These are phyloP conservation scores for Hirsutella minnesotensis DNA, from an alignment of 2,329 filamentous ascomycete species.

Conservation along the genomic window DNA sequence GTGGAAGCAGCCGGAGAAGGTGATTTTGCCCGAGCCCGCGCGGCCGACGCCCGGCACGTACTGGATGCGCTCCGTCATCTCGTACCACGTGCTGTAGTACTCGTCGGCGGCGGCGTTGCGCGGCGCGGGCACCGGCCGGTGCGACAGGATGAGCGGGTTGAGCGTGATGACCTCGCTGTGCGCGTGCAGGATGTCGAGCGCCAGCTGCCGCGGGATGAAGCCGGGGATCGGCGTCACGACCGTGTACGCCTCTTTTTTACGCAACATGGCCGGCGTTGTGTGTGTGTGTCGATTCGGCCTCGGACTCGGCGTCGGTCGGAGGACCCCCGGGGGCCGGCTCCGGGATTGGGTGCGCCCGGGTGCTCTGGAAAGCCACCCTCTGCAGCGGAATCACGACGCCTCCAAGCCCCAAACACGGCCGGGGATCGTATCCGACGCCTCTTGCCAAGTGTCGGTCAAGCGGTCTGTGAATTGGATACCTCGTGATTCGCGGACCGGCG, in stretches of 20 bases:
- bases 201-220: constrained; percentile 59
- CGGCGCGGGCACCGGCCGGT: constrained; percentile 53
- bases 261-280: constrained; percentile 27
- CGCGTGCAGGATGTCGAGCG: constrained; percentile 60
- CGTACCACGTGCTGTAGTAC: constrained; percentile 64
- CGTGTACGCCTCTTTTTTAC: constrained; percentile 55
- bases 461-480: too few species aligned
- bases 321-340: too few species aligned
- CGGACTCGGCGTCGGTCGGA: too few species aligned
- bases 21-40: constrained; percentile 43
- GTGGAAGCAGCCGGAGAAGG: constrained; percentile 61
- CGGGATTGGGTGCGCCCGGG: too few species aligned
- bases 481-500: too few species aligned
- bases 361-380: too few species aligned
- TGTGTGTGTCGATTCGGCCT: too few species aligned
- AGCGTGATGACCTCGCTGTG: constrained; percentile 60
- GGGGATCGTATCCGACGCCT: too few species aligned
- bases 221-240: constrained; percentile 58
- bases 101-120: constrained; percentile 57
- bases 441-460: too few species aligned
- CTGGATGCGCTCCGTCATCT: constrained; percentile 58
- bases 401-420: too few species aligned
- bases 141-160: constrained; percentile 54
- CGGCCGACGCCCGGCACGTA: constrained; percentile 51
- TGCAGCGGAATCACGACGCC: too few species aligned